Evolutionary conservation across 2,329 filamentous ascomycete genomes (phyloP).

Genomic region (Pseudocercospora fijiensis): DNA sequence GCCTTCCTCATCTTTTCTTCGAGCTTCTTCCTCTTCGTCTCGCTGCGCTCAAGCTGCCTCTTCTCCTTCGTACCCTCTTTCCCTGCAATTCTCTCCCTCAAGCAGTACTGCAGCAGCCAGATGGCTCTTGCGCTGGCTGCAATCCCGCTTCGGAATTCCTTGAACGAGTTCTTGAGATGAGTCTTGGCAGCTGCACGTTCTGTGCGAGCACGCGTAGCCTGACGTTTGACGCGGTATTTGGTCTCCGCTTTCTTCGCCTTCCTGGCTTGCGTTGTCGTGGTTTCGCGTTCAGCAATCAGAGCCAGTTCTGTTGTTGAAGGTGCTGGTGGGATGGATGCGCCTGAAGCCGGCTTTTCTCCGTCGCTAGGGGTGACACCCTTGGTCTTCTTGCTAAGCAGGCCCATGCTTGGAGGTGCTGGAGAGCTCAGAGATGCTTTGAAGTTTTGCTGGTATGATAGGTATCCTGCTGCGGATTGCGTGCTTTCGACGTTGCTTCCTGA

Average conservation of each 20-base stretch:
- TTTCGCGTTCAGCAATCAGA: conserved; percentile 20
- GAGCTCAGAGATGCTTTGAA: neutral
- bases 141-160: conserved; percentile 12
- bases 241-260: conserved; percentile 21
- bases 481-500: neutral
- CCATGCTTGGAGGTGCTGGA: conserved; percentile 1
- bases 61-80: conserved; percentile 13
- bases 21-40: conserved; percentile 16
- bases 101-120: conserved; percentile 11
- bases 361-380: neutral
- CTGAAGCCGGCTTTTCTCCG: conserved; percentile 6
- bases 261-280: conserved; percentile 9
- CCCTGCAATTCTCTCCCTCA: conserved; percentile 7
- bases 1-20: conserved; percentile 14
- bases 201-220: conserved; percentile 17
- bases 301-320: conserved; percentile 21
- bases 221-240: conserved; percentile 17
- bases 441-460: neutral
- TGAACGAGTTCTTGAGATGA: conserved; percentile 20
- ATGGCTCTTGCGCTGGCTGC: conserved; percentile 12
- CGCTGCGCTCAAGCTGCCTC: conserved; percentile 12
- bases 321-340: conserved; percentile 14
- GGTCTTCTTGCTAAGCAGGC: conserved; percentile 12
- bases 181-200: conserved; percentile 20
- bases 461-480: neutral